Conservation (phyloP, 2,329 filamentous ascomycete species). For the Xylaria sp. region DNA sequence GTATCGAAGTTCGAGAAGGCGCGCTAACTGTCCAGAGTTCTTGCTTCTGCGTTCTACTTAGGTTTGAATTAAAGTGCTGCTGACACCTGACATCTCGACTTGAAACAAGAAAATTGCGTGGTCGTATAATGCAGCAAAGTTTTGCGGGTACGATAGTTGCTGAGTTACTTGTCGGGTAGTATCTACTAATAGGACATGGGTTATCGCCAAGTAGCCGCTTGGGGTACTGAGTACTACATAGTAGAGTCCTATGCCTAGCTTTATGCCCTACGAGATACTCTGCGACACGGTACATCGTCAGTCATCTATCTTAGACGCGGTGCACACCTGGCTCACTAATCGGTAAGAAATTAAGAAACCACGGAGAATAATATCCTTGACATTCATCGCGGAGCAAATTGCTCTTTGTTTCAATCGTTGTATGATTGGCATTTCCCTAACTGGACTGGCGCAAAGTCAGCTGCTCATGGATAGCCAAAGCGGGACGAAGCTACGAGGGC, state of each 20-base stretch:
- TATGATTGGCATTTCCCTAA: not conserved
- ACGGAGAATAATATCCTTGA: not conserved
- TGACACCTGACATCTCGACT: not conserved
- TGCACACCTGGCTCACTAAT: not conserved
- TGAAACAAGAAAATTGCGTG: not conserved
- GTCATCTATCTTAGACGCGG: not conserved
- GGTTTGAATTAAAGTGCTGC: not conserved
- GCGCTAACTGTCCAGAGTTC: not conserved
- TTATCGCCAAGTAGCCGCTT: not conserved
- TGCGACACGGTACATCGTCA: too few species aligned
- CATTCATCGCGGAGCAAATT: not conserved
- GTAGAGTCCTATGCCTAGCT: too few species aligned
- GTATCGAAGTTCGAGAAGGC: not conserved
- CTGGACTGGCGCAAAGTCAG: conserved; percentile 4
- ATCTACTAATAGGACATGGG: not conserved
- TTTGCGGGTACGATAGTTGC: not conserved
- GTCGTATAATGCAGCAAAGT: not conserved
- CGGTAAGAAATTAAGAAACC: not conserved
- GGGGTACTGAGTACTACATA: not conserved
- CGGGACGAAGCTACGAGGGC: not conserved
- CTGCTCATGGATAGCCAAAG: conserved; percentile 1
- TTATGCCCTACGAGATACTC: too few species aligned
- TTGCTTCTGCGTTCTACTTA: not conserved
- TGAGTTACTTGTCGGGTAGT: not conserved
- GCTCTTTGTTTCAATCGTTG: conserved; percentile 2